Base-by-base conservation (phyloP, 2,329 filamentous ascomycete species). In the Colletotrichum echinochloae region DNA sequence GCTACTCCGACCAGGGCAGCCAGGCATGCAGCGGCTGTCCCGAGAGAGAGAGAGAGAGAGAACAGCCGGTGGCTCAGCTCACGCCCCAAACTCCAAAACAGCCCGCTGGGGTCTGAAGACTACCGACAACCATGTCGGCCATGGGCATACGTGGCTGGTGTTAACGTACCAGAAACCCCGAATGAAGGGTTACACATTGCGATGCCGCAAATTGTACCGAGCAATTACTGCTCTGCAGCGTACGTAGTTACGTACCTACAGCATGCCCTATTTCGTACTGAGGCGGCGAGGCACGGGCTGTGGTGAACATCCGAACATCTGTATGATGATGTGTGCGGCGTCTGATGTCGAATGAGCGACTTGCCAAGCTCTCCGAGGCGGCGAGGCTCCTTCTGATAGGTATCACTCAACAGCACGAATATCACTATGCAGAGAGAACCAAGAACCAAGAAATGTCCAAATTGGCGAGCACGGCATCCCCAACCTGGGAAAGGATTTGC, bases 141-240 rank as follows among this genome's bases (percentile, higher is more conserved):
- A 46, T 52, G 68, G 26, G 35, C 28, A 63, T 71, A 68, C 41
- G 68, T 68, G 26, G 48, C n/a, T 62, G 64, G 51, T 55, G 35
- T 59, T 68, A 71, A 71, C 52, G 64, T 61, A 60, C 46, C 48
- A 63, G 64, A 68, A 71, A 71, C 68, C n/a, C n/a, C 37, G 57
- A 62, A 60, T 63, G 64, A 71, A 63, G 64, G 52, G 56, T 60
- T 61, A 60, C 49, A 70, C 26, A 33, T 52, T 30, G 41, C 14
- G 23, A 54, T 64, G 23, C 37, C 60, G 39, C n/a, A 44, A 51
- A 67, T 41, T 62, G 60, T 37, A 28, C 20, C 14, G 48, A 18
- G 8, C 33, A 28, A 11, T 6, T 37, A 37, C 9, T 41, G 28
- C 11, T 26, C 48, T n/a, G n/a, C 14, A 28, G 18, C 8, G 30